These are phyloP conservation scores for Eutrema salsugineum DNA, from an alignment of 441 rosid genomes.

Conservation along the genomic window DNA sequence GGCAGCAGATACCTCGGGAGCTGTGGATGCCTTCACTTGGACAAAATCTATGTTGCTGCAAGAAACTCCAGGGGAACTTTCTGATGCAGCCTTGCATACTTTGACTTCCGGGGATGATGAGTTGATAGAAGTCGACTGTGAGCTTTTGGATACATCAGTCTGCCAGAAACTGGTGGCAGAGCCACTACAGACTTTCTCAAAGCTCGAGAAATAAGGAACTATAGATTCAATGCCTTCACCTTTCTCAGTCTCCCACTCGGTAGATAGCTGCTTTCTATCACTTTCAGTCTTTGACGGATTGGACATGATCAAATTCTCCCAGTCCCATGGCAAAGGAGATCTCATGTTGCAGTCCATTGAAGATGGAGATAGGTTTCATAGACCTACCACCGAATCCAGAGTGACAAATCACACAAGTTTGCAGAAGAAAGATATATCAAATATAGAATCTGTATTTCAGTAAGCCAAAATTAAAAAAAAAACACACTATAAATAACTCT, in stretches of 20 bases:
- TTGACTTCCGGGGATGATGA: conserved; percentile 34
- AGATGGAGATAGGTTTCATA: conserved; percentile 22
- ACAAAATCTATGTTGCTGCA: conserved; percentile 29
- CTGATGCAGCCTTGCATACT: conserved; percentile 32
- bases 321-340: conserved; percentile 31
- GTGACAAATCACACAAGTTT: neutral
- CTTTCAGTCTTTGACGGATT: conserved; percentile 14
- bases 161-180: conserved; percentile 30
- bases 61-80: conserved; percentile 25
- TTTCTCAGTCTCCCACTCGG: conserved; percentile 23
- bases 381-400: conserved; percentile 22
- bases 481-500: neutral
- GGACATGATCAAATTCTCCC: conserved; percentile 31
- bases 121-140: conserved; percentile 22
- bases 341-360: conserved; percentile 37
- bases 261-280: neutral
- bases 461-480: too few relatives aligned
- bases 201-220: conserved; percentile 50
- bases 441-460: neutral
- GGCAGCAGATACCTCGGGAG: conserved; percentile 23
- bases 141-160: conserved; percentile 27
- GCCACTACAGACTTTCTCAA: conserved; percentile 30
- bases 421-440: neutral
- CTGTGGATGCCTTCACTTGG: conserved; percentile 16
- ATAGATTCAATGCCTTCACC: conserved; percentile 33